Evolutionary conservation across 306 rosid species (phyloP), one percentile per base, ranked within the genome.

Genomic region (Prunus armeniaca): DNA sequence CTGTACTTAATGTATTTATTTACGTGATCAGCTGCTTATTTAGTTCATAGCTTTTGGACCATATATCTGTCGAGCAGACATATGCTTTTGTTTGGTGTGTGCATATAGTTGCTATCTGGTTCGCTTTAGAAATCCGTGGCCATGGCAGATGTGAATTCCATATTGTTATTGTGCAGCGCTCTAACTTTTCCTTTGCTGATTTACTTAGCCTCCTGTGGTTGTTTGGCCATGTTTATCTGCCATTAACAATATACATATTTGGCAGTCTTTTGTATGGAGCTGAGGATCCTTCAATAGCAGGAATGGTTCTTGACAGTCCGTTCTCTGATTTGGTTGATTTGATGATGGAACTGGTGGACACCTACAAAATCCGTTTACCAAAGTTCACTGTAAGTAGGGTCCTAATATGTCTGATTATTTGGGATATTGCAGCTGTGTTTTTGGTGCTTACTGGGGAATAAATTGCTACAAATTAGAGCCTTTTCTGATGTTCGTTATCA

Each of bases 261-360:
- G 73, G 76, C 79, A 95, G 98, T 91, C 96, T 95, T 75, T 84
- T 92, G 93, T 95, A 92, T 87, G 97, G 96, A 73, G 90, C 97
- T 47, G 99, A 91, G 85, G 97, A 95, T 86, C 99, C 98, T 88
- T 95, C 99, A 63, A 92, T 95, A 72, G 97, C 97, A 50, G 97
- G 97, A 84, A 89, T 95, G 91, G 99, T 92, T 80, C 89, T 95
- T 74, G 99, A 95, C 81, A 95, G 97, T 66, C 99, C 99, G 70
- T 92, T 95, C 81, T 88, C 99, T 69, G 96, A 90, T 82, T 88
- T 95, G 90, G 97, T 95, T 79, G 97, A 92, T 80, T 88, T 95
- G 75, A 95, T 95, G 99, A 95, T 95, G 97, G 99, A 92, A 81
- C 92, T 92, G 41, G 98, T 95, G 34, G 96, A 89, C 75, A 89